Evolutionary conservation across 2,329 filamentous ascomycete genomes (phyloP), one percentile per base, ranked within the genome.

Genomic region (Fusarium sp.): DNA sequence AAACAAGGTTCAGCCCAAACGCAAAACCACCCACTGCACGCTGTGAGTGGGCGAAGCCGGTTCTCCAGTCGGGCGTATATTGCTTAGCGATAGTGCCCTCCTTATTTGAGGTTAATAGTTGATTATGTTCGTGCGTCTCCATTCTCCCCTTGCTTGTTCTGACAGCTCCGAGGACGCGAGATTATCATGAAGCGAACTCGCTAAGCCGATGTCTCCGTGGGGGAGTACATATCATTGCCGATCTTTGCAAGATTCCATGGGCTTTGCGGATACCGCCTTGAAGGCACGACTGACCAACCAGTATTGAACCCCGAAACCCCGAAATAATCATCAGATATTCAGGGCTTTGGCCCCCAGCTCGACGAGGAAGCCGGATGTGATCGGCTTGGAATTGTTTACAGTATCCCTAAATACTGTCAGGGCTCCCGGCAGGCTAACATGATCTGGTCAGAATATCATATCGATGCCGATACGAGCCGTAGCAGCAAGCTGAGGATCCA

Each of bases 1-100:
- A 48, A 63, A 62, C 62, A 65, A 65, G 57, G 62, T 65, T 65
- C 62, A 65, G 62, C 29, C 57, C 51, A 54, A 54, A 57, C 44
- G 44, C 22, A 62, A 50, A 54, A 47, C 47, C 61, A 53, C 45
- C 48, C 51, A 58, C 32, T 56, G 41, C 32, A 34, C 51, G 36
- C 43, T 42, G 19, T 47, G 40, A 11, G 40, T 45, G 36, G 40
- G 26, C 26, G 44, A 47, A 43, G 38, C 57, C 43, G 55, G 61
- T 64, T 61, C 52, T 52, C 48, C 44, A 54, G 49, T 62, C 49
- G 36, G 39, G 19, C 19, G 35, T 58, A 58, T 47, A 38, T 29
- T 39, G 42, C 34, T 45, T 24, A 43, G 44, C 25, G 39, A 40
- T 48, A 31, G 29, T 31, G 43, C 51, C 45, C 51, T 63, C 44